Evolutionary conservation across 2,329 filamentous ascomycete genomes (phyloP), one percentile per base, ranked within the genome.

Genomic region (Talaromyces pinophilus): DNA sequence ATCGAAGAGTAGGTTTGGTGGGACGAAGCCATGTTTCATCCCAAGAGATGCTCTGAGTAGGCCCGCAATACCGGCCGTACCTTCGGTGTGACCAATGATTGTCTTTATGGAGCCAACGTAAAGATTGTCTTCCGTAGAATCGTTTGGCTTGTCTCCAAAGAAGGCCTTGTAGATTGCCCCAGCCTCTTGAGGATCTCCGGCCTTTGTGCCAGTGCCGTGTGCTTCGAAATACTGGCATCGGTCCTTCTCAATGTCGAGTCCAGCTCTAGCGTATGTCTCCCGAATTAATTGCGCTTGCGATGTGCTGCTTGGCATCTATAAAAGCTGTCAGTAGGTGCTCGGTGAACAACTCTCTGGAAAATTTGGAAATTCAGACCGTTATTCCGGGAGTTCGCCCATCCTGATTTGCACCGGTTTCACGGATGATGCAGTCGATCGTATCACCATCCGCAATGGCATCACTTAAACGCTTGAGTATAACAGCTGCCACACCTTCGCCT

Each of bases 381-480:
- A 77, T 67, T 11, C 72, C 72, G 3, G 59, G 19, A 2, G 73
- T 76, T 7, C 69, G 62, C 3, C 76, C 76, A 69, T 78, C 75
- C 22, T 72, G 71, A 62, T 78, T 79, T 17, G 73, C 64, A 15
- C 66, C 72, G 4, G 72, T 73, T 10, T 70, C 73, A 6, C 75
- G 72, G 30, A 78, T 74, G 15, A 77, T 69, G 42, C 74, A 75
- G 25, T 80, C 73, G 50, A 84, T 79, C 1, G 73, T 68, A 62
- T 84, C 81, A 1, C 76, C 76, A 68, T 83, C 80, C 0, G 62
- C 71, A 2, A 87, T 61, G 0, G 86, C 86, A 0, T 78, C 71
- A 3, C 70, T 73, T 0, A 87, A 70, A 1, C 71, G 75, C 71
- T 87, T 87, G 0, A 88, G 67, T 0, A 87, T 72, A 0, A 88